Evolutionary conservation across 2,329 filamentous ascomycete genomes (phyloP), one percentile per base, ranked within the genome.

Genomic region (Pseudogymnoascus sp.): DNA sequence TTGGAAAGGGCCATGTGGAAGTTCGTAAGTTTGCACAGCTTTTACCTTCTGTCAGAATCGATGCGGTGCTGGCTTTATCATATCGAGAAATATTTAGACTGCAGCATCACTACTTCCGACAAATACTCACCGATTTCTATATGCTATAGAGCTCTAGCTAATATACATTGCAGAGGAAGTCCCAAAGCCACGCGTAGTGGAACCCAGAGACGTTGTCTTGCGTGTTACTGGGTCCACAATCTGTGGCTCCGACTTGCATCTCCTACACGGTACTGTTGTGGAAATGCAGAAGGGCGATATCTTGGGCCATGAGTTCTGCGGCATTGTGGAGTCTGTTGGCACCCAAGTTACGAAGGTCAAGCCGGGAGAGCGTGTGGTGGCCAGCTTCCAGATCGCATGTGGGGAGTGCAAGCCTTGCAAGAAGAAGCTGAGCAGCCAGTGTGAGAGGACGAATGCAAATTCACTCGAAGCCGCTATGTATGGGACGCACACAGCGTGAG

Each of bases 1-100:
- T 88, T 74, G 88, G 89, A 60, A 94, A 93, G 78, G 89, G 92
- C 69, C 83, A 79, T 31, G 89, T 96, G 55, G 76, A 88, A 70
- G 78, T 95, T 15, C 76, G 82, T 85, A 72, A 63, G 74, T 69
- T 69, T 13, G 61, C 61, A 27, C 33, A 48, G 60, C 21, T 39
- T 31, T 59, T 40, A 7, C 31, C n/a, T 59, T 59, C 18, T 9
- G 21, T 2, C 13, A n/a, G 0, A 55, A 12, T 33, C 18, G 2
- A 18, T 13, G 5, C 21, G n/a, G n/a, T 12, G 48, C 6, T 8
- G 6, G 6, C 15, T 55, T 55, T 35, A 33, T 55, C 29, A 55
- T 8, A 35, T 55, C 9, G n/a, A 33, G n/a, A 35, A 18, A 33
- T 55, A 21, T 55, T 18, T 33, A 9, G 15, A 13, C 10, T 55